A percentile compares a stretch with the other conserved stretches of the same genome.
Conservation (phyloP, 495 filamentous ascomycete genomes). For the Hypoxylon rickii region DNA sequence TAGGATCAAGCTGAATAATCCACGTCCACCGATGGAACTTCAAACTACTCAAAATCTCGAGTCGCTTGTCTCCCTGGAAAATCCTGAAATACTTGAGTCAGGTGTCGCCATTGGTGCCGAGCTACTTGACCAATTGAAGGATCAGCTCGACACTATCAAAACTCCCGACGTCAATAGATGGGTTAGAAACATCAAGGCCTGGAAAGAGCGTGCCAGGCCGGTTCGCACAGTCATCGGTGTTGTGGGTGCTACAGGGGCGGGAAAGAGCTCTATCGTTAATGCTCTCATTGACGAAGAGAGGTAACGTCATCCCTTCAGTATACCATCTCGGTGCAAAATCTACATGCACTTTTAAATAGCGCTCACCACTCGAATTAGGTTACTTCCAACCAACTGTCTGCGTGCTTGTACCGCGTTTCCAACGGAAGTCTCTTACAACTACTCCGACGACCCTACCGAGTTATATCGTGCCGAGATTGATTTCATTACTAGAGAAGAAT, state of each 20-base stretch:
- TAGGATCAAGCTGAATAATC: no score
- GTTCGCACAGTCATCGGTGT: constrained; percentile 58
- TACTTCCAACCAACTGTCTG: constrained; percentile 47
- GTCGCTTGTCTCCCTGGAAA: no score
- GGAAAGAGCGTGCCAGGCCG: constrained; percentile 25
- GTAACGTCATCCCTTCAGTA: constrained; percentile 16
- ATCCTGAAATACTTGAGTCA: constrained; percentile 36
- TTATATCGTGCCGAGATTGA: constrained; percentile 67
- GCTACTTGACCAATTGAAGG: constrained; percentile 34
- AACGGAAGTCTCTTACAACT: constrained; percentile 68
- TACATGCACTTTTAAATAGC: background rate
- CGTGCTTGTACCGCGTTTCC: constrained; percentile 68
- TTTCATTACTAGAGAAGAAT: constrained; percentile 62
- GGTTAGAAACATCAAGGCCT: no score
- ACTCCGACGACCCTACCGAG: constrained; percentile 44
- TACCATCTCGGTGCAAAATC: background rate
- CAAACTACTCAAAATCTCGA: no score
- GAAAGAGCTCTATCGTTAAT: constrained; percentile 66
- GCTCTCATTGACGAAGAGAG: constrained; percentile 60
- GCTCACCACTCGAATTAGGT: constrained; percentile 11
- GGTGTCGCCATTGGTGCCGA: constrained; percentile 33
- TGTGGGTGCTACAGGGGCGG: constrained; percentile 62
- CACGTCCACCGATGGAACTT: no score
- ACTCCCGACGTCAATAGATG: constrained; percentile 45
- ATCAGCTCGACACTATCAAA: background rate